Percentiles rank a stretch among this genome's conserved stretches.
Evolutionary conservation across 2,329 filamentous ascomycete genomes (phyloP).

Genomic region (Phaeosphaeriaceae sp.): DNA sequence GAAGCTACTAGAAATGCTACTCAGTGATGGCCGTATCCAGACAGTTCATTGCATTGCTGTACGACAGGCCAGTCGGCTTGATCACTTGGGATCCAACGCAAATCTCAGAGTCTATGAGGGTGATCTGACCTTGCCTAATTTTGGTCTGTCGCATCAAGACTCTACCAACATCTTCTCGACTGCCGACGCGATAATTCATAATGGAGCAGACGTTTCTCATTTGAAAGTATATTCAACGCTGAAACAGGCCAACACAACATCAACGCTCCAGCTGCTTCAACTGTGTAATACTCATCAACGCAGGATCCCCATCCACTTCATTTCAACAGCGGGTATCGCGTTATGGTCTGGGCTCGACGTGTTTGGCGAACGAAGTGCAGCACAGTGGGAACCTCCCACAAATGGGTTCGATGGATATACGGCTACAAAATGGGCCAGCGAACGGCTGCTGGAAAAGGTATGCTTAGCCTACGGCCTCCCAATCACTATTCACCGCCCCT

Average conservation of each 20-base stretch:
- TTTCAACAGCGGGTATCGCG: too few species aligned
- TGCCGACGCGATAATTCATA: slow-evolving; percentile 16
- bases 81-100: too few species aligned
- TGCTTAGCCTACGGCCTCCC: neutral
- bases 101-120: neutral
- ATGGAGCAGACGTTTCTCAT: slow-evolving; percentile 8
- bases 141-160: neutral
- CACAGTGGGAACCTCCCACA: slow-evolving; percentile 23
- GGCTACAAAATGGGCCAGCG: slow-evolving; percentile 50
- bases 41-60: too few species aligned
- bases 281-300: too few species aligned
- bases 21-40: too few species aligned
- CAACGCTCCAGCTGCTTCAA: too few species aligned
- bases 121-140: neutral
- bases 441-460: slow-evolving; percentile 44
- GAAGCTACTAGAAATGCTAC: neutral
- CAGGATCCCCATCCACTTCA: too few species aligned
- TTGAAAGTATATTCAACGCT: too few species aligned
- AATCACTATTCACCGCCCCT: too few species aligned
- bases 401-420: slow-evolving; percentile 46
- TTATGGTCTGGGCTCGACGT: too few species aligned
- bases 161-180: neutral
- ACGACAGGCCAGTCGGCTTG: too few species aligned
- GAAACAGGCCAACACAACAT: too few species aligned
- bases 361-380: neutral